phyloP scores from a whole-genome alignment of 2,329 filamentous ascomycete genomes.

The Trematosphaeria pertusa region DNA sequence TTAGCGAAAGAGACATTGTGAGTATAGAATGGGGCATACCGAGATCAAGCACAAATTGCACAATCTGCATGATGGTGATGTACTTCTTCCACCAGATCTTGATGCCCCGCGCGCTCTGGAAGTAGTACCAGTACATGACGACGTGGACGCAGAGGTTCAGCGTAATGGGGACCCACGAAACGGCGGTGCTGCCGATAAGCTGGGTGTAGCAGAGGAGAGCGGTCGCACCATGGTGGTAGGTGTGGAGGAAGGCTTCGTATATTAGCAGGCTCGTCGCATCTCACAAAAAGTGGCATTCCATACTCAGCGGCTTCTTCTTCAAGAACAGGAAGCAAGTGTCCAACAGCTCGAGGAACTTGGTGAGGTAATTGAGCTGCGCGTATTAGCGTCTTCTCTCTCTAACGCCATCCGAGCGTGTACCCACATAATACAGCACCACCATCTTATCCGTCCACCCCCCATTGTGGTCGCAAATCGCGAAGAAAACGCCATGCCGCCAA shows the following conservation, averaged over 20 bases:
- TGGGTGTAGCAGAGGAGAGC: conserved; percentile 98
- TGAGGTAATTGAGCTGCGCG: conserved; percentile 89
- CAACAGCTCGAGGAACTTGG: conserved; percentile 94
- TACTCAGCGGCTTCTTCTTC: conserved; percentile 98
- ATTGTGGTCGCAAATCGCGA: conserved; percentile 78
- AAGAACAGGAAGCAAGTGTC: conserved; percentile 97
- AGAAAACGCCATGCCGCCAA: conserved; percentile 81
- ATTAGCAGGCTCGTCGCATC: conserved; percentile 26
- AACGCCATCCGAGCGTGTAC: conserved; percentile 46
- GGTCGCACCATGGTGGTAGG: conserved; percentile 97
- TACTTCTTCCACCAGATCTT: conserved; percentile 99
- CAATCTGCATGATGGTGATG: conserved; percentile 96
- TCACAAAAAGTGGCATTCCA: conserved; percentile 30
- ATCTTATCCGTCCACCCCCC: conserved; percentile 95
- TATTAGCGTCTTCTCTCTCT: conserved; percentile 45
- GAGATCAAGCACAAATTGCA: conserved; percentile 96
- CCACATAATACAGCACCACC: conserved; percentile 94
- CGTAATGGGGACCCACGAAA: conserved; percentile 93
- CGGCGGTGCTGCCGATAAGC: conserved; percentile 88
- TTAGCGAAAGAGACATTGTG: conserved; percentile 25
- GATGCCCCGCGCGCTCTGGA: conserved; percentile 95
- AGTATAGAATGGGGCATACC: conserved; percentile 61
- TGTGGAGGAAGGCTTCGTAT: conserved; percentile 83
- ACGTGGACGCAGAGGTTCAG: conserved; percentile 95
- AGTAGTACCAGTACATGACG: conserved; percentile 99